Conservation (phyloP, 164 flowering plant species). For the Kingdonia uniflora region DNA sequence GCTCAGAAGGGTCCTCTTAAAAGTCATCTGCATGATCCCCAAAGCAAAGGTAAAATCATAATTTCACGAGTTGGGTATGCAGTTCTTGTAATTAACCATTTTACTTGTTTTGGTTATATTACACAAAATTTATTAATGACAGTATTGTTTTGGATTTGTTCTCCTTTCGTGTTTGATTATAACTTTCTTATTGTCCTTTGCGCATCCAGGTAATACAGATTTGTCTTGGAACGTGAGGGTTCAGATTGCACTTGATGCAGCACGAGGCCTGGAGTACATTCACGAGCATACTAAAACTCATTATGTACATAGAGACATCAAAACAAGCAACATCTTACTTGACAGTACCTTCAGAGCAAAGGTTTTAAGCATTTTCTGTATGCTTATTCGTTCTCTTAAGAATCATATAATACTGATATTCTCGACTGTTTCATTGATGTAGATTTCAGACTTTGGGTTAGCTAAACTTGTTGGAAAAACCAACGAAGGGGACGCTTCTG, state of each 20-base stretch:
- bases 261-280: constrained; percentile 88
- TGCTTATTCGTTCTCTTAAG: background rate
- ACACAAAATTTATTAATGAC: background rate
- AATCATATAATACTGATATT: constrained; percentile 3
- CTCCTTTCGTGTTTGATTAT: too few relatives aligned
- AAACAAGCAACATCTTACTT: constrained; percentile 88
- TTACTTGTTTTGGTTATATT: background rate
- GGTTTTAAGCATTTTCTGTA: constrained; percentile 28
- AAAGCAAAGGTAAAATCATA: constrained; percentile 50
- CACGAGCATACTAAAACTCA: constrained; percentile 93
- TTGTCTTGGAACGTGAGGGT: constrained; percentile 90
- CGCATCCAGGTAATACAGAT: constrained; percentile 51
- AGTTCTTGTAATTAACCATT: too few relatives aligned
- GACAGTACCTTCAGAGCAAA: constrained; percentile 79
- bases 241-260: constrained; percentile 92
- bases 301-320: constrained; percentile 94
- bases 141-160: background rate
- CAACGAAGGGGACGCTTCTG: constrained; percentile 62
- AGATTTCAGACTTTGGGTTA: constrained; percentile 96
- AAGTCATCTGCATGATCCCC: constrained; percentile 84
- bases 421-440: constrained; percentile 6
- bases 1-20: constrained; percentile 83
- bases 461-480: constrained; percentile 74
- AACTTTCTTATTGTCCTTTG: background rate
- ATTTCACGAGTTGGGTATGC: background rate